Percentiles rank a stretch among this genome's conserved stretches.
These are phyloP conservation scores for Aristolochia californica DNA, from an alignment of 164 flowering plant species.

Conservation along the genomic window DNA sequence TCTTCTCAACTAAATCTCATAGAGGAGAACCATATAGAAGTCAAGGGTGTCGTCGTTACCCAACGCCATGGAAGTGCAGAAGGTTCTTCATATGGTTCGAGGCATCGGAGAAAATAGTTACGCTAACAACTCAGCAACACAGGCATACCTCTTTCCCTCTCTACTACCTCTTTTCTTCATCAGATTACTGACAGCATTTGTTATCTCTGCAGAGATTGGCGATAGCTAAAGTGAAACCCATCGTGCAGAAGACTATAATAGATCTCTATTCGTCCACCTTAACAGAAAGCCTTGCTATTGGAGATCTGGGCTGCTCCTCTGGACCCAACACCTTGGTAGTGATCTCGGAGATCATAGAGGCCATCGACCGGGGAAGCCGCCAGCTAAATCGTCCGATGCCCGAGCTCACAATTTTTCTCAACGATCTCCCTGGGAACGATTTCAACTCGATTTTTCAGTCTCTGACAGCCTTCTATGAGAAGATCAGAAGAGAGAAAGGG, in stretches of 20 bases:
- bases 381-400: constrained; percentile 16
- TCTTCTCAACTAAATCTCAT: too few relatives aligned
- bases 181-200: background rate
- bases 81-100: background rate
- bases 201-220: background rate
- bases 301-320: constrained; percentile 13
- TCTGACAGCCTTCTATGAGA: constrained; percentile 21
- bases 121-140: background rate
- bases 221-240: background rate
- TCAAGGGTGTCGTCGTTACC: too few relatives aligned
- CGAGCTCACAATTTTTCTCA: constrained; percentile 32
- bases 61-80: background rate
- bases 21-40: too few relatives aligned
- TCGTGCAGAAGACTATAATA: background rate
- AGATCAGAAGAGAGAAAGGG: constrained; percentile 14
- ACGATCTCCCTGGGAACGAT: constrained; percentile 66
- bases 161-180: too few relatives aligned
- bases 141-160: background rate
- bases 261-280: background rate
- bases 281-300: background rate
- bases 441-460: constrained; percentile 46
- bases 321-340: constrained; percentile 56
- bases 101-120: background rate
- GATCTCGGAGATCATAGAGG: constrained; percentile 24
- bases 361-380: constrained; percentile 10